Base-by-base conservation (phyloP, 768 basidiomycete species). In the Mycena haematopus region DNA sequence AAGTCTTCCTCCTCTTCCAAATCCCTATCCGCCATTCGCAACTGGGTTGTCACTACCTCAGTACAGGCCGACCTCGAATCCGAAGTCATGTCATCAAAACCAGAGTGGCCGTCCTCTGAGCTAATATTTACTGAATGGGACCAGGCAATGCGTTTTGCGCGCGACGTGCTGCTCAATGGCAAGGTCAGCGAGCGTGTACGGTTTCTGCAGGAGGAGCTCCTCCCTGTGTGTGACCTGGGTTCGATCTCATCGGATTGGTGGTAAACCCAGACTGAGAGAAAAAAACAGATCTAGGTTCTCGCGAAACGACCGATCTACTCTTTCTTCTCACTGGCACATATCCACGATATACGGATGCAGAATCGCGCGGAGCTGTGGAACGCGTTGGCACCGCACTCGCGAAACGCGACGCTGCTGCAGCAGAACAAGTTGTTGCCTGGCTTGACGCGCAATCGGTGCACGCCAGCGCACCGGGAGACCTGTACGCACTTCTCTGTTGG, bases 361-460 rank as follows among this genome's bases (percentile, higher is more conserved):
- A 79, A 51, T 95, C 93, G 1, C 80, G 88, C 63, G 82, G 85
- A 58, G 91, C 90, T 2, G 90, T 92, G 0, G 87, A 93, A 68
- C 76, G 76, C 2, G 82, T 93, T 31, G 86, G 84, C 0, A 82
- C 85, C 71, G 84, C 85, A 50, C 69, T 95, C 57, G 83, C 92
- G 21, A 77, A 78, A 25, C 84, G 84, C 38, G 91, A 93, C 67
- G 33, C 59, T 11, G 52, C 56, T 15, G 15, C 64, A 2, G 62
- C 62, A n/a, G 66, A 67, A 19, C 66, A 62, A 27, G 52, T 64
- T 25, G 55, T 67, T 21, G 56, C n/a, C 29, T 67, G 66, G 66
- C 47, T 67, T 33, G 60, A 67, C 58, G 53, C 62, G 40, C 66
- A 67, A 61, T 67, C 62, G 33, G 56, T 49, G 19, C 66, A 67